Evolutionary conservation across 345 rosid species (phyloP).

Genomic region (Physaria fendleri): DNA sequence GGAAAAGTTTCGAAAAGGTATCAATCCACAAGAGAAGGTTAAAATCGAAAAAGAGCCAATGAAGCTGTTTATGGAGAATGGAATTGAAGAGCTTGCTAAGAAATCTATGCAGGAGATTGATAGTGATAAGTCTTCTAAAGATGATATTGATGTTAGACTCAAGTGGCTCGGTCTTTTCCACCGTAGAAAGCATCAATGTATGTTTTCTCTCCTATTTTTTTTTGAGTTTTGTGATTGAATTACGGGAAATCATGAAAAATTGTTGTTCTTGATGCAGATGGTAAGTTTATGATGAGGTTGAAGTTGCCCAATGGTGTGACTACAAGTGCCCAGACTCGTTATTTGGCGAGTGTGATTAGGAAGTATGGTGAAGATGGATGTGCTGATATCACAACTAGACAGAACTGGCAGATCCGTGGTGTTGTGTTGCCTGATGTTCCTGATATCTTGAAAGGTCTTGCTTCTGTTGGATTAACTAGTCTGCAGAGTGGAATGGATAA

Average conservation of each 20-base stretch:
- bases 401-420: slow-evolving; percentile 97
- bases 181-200: slow-evolving; percentile 82
- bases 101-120: no score
- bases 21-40: no score
- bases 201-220: slow-evolving; percentile 19
- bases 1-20: no score
- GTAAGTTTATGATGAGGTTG: slow-evolving; percentile 95
- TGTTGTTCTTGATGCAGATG: slow-evolving; percentile 45
- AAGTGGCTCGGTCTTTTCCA: slow-evolving; percentile 35
- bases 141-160: no score
- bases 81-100: no score
- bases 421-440: slow-evolving; percentile 87
- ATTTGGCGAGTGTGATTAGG: slow-evolving; percentile 75
- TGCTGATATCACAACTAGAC: slow-evolving; percentile 89
- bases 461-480: slow-evolving; percentile 75
- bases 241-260: background rate
- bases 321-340: slow-evolving; percentile 78
- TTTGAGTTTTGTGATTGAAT: background rate
- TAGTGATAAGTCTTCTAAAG: no score
- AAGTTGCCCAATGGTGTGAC: slow-evolving; percentile 96
- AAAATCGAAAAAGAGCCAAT: no score
- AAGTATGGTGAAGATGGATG: slow-evolving; percentile 94
- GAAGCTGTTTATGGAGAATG: no score
- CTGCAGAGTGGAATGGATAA: slow-evolving; percentile 98
- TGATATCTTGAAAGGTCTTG: slow-evolving; percentile 73